Conservation (phyloP, 2,329 filamentous ascomycete species). For the Ophiocordyceps sinensis region DNA sequence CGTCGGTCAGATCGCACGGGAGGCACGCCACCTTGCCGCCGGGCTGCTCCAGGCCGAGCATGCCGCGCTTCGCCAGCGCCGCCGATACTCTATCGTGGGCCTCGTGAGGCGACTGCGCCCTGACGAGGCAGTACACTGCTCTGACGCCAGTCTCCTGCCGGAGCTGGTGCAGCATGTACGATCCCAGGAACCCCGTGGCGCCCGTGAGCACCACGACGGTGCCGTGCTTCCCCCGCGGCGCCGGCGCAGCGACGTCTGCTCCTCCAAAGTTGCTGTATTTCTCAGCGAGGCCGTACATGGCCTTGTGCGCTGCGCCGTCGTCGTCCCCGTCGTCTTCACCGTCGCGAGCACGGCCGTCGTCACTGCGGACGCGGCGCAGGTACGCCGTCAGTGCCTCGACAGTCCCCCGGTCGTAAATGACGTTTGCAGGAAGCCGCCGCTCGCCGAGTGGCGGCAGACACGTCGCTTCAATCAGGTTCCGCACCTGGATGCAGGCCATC, state of each 20-base stretch:
- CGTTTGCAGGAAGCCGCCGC: slow-evolving; percentile 31
- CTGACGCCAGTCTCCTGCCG: background rate
- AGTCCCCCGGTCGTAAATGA: slow-evolving; percentile 45
- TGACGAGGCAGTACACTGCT: slow-evolving; percentile 26
- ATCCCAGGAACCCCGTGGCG: slow-evolving; percentile 49
- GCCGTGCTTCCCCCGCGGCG: background rate
- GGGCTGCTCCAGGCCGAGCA: background rate
- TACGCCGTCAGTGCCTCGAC: slow-evolving; percentile 18
- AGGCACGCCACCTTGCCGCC: background rate
- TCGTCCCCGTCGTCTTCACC: slow-evolving; percentile 1
- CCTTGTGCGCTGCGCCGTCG: background rate
- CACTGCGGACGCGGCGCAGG: slow-evolving; percentile 3
- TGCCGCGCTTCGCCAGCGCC: background rate
- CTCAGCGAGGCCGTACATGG: background rate
- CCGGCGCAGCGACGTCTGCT: background rate
- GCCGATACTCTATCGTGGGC: slow-evolving; percentile 5
- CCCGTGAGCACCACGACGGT: slow-evolving; percentile 37
- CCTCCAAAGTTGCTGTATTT: background rate
- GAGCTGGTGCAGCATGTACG: slow-evolving; percentile 28
- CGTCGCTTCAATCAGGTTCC: slow-evolving; percentile 16
- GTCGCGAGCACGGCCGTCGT: too few species aligned
- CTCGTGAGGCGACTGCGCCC: slow-evolving; percentile 5
- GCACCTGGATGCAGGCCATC: slow-evolving; percentile 37
- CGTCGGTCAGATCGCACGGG: background rate
- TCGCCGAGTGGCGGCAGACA: slow-evolving; percentile 6